Evolutionary conservation across 192 early-diverging fungal species (phyloP).

Genomic region (Umbelopsis sp.): DNA sequence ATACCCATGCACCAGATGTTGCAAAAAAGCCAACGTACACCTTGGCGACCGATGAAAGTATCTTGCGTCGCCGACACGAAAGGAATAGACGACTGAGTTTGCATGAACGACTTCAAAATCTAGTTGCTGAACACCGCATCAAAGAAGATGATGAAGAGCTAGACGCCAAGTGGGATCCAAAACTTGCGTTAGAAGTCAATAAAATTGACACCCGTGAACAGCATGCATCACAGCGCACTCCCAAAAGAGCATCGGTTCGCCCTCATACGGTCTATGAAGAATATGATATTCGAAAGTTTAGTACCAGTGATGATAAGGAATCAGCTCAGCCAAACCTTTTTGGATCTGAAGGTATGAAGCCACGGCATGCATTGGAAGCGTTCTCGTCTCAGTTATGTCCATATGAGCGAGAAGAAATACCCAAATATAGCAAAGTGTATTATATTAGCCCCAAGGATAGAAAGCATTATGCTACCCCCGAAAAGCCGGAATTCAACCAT

Average conservation of each 20-base stretch:
- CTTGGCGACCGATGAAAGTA: not conserved
- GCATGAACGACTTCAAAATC: constrained; percentile 20
- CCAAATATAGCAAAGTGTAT: constrained; percentile 78
- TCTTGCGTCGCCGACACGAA: constrained; percentile 21
- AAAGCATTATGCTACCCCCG: constrained; percentile 60
- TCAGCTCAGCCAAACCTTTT: not conserved
- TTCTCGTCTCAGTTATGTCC: constrained; percentile 72
- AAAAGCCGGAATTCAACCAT: constrained; percentile 58
- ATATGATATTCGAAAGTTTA: not conserved
- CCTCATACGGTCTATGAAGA: constrained; percentile 15
- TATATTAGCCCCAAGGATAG: constrained; percentile 77
- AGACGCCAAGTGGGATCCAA: not conserved
- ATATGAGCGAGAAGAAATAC: constrained; percentile 88
- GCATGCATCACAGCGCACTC: not conserved
- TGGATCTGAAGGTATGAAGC: not conserved
- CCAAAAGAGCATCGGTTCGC: not conserved
- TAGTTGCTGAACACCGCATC: constrained; percentile 16
- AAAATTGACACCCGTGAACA: not conserved
- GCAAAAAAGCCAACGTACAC: not conserved
- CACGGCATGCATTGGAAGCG: constrained; percentile 51
- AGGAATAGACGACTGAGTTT: constrained; percentile 19
- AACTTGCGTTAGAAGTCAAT: not conserved
- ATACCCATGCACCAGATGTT: not conserved
- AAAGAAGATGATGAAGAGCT: constrained; percentile 17
- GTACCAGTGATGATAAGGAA: not conserved